A percentile compares a stretch with the other conserved stretches of the same genome.
These are phyloP conservation scores for Yamadazyma sp. DNA, from an alignment of 1,139 yeast species.

Conservation along the genomic window DNA sequence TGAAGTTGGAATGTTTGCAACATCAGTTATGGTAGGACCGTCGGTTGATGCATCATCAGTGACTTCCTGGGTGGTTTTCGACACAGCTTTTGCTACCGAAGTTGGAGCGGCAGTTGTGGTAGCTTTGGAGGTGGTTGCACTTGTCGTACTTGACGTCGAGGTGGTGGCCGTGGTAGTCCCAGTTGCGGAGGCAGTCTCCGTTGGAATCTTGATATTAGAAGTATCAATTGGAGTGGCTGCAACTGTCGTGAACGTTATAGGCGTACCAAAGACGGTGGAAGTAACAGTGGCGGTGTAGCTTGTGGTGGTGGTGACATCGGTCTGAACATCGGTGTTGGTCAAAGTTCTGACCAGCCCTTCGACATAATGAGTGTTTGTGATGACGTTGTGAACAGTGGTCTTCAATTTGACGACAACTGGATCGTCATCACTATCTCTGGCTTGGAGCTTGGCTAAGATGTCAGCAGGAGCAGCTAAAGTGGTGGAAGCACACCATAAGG, in stretches of 20 bases:
- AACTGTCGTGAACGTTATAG: constrained; percentile 40
- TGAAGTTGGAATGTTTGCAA: constrained; percentile 31
- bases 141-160: constrained; percentile 30
- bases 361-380: constrained; percentile 36
- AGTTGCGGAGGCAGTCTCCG: constrained; percentile 40
- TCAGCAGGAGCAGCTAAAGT: constrained; percentile 32
- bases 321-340: constrained; percentile 30
- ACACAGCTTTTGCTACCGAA: constrained; percentile 9
- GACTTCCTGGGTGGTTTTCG: constrained; percentile 11
- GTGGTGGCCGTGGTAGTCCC: constrained; percentile 38
- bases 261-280: constrained; percentile 41
- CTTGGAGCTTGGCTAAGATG: constrained; percentile 22
- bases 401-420: constrained; percentile 36
- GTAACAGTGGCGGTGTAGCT: constrained; percentile 49
- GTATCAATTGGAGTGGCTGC: constrained; percentile 34
- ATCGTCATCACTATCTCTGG: constrained; percentile 31
- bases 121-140: constrained; percentile 15
- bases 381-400: constrained; percentile 35
- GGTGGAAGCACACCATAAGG: constrained; percentile 21
- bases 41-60: constrained; percentile 11
- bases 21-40: constrained; percentile 35
- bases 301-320: constrained; percentile 41
- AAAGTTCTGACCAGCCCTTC: constrained; percentile 30
- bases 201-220: constrained; percentile 18
- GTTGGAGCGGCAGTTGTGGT: constrained; percentile 11